phyloP scores from a whole-genome alignment of 805 yeast genomes.

The Henningerozyma blattae region DNA sequence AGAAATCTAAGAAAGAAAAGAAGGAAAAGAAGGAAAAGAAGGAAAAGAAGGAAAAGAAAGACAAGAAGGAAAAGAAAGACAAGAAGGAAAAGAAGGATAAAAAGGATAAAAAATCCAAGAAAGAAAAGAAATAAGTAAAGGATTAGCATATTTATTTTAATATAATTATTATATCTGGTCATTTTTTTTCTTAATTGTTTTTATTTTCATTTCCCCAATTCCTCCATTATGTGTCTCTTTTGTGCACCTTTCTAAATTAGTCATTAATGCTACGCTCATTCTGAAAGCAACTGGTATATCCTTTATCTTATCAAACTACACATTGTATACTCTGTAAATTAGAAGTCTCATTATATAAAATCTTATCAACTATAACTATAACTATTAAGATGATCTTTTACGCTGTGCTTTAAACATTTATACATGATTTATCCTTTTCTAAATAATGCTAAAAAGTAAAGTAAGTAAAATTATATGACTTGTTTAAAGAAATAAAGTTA shows the following conservation, averaged over 20 bases:
- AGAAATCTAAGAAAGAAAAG: conserved; percentile 22
- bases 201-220: neutral
- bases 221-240: no score
- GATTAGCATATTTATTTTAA: neutral
- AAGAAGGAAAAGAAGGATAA: conserved; percentile 20
- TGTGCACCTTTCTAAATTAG: no score
- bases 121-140: conserved; percentile 19
- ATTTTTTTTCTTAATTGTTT: neutral
- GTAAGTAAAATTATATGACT: no score
- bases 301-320: conserved; percentile 1
- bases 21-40: conserved; percentile 26
- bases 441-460: no score
- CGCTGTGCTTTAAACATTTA: no score
- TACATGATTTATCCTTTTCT: no score
- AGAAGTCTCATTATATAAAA: conserved; percentile 2
- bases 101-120: conserved; percentile 25
- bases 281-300: neutral
- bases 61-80: conserved; percentile 10
- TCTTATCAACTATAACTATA: no score
- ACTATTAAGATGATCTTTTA: no score
- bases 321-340: conserved; percentile 6
- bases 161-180: neutral
- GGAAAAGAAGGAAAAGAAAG: conserved; percentile 20
- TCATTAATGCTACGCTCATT: neutral
- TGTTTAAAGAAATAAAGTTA: no score